Base-by-base conservation (phyloP, 306 rosid genomes). In the Glycine latifolia region DNA sequence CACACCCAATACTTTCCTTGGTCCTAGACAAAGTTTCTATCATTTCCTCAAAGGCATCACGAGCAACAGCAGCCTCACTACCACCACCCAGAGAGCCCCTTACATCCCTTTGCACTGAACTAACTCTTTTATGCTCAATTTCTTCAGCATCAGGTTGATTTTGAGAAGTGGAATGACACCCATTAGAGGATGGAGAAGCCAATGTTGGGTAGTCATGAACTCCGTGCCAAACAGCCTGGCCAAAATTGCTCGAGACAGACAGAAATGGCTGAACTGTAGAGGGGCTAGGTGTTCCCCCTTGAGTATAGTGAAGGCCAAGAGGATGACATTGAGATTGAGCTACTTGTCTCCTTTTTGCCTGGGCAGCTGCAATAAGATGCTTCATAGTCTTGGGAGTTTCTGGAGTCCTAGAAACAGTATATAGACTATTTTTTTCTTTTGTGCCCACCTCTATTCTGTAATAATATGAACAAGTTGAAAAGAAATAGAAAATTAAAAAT, bases 1-100 rank as follows among this genome's bases (percentile, higher is more conserved):
- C 97, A 12, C 98, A 97, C 67, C 97, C 94, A 85, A 94, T 94
- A 80, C 98, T 94, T 88, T 94, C 98, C 81, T 91, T 94, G 66
- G 97, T 94, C 87, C 98, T 90, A n/a, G 98, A 92, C 89, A 94
- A 84, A 86, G 98, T 94, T 83, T 92, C 98, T 58, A 94, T 92
- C 98, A 94, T 94, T 77, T 97, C 98, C 86, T 94, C 98, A 90
- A 94, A 94, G 82, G 98, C 94, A 86, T 94, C 98, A 84, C 97
- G 97, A 59, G 94, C 97, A 87, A 94, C 92, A 75, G 92, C 91
- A 7, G 98, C 97, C 84, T 94, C 97, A 10, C 97, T 94, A 78
- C 94, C 92, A 10, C 97, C 93, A 90, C 98, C 91, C 26, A 92
- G 85, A 44, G 97, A 87, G 52, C 89, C 93, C 72, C 85, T 94